Evolutionary conservation across 2,329 filamentous ascomycete genomes (phyloP).

Genomic region (Aspergillus sp.): DNA sequence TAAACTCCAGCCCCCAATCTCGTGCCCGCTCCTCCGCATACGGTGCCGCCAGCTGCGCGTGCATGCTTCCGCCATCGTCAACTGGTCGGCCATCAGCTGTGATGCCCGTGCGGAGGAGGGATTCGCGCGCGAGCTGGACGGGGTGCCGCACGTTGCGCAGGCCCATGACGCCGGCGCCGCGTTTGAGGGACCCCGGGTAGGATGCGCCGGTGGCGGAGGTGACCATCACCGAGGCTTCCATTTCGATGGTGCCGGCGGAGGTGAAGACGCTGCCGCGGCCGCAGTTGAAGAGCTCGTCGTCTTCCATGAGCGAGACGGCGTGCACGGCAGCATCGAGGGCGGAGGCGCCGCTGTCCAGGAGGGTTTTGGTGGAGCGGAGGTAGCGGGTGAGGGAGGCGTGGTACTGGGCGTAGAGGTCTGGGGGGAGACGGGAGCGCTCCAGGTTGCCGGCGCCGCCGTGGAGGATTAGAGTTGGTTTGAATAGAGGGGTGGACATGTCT

Average conservation of each 20-base stretch:
- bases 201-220: constrained; percentile 41
- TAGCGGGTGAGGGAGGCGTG: constrained; percentile 61
- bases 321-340: constrained; percentile 73
- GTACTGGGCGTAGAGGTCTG: constrained; percentile 58
- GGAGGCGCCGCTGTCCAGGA: constrained; percentile 46
- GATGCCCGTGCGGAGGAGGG: constrained; percentile 56
- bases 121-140: constrained; percentile 67
- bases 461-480: constrained; percentile 62
- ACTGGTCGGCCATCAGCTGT: constrained; percentile 31
- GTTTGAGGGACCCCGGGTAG: constrained; percentile 58
- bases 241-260: constrained; percentile 74
- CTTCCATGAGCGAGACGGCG: constrained; percentile 73
- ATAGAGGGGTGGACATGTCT: constrained; percentile 11
- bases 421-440: constrained; percentile 56
- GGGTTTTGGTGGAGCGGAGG: constrained; percentile 47
- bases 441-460: constrained; percentile 74
- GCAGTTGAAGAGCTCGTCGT: constrained; percentile 80
- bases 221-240: constrained; percentile 86
- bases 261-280: constrained; percentile 85
- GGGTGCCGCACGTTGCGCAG: constrained; percentile 75
- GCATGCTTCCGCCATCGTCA: constrained; percentile 40
- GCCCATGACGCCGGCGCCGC: constrained; percentile 73
- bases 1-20: constrained; percentile 63
- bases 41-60: constrained; percentile 66
- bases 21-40: constrained; percentile 68